Conservation (phyloP, 1,284 basidiomycete genomes). For the Trichosporon sp. region DNA sequence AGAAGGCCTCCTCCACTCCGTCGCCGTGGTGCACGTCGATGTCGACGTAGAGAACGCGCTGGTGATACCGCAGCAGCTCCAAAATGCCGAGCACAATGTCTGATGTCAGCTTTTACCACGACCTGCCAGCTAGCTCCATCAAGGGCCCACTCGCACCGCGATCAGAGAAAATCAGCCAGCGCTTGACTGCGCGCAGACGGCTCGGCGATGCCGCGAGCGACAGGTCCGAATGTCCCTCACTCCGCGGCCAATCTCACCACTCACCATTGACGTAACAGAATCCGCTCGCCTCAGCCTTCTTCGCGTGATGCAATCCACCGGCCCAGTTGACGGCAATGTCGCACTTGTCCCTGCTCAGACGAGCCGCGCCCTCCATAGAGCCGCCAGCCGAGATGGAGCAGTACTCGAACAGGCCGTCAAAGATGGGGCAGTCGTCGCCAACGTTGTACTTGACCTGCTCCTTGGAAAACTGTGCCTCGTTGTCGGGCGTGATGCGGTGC, state of each 20-base stretch:
- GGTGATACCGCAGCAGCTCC: conserved; percentile 90
- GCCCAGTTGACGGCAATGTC: conserved; percentile 99
- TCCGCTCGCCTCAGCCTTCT: conserved; percentile 97
- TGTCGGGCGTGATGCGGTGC: conserved; percentile 77
- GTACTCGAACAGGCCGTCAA: conserved; percentile 97
- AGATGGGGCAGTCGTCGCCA: conserved; percentile 96
- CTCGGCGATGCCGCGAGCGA: too few species aligned
- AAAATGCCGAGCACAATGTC: conserved; percentile 98
- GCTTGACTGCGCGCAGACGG: too few species aligned
- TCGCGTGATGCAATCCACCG: conserved; percentile 95
- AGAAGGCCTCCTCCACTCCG: conserved; percentile 99
- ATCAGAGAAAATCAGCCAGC: too few species aligned
- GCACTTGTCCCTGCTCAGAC: conserved; percentile 93
- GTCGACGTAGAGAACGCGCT: conserved; percentile 95
- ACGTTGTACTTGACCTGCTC: conserved; percentile 95
- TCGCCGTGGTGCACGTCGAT: conserved; percentile 99
- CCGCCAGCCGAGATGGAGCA: conserved; percentile 98
- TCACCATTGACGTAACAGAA: conserved; percentile 98
- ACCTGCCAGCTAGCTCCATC: too few species aligned
- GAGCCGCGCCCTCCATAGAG: conserved; percentile 98
- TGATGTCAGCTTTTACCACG: conserved; percentile 40
- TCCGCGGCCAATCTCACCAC: conserved; percentile 24
- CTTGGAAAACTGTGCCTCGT: conserved; percentile 82
- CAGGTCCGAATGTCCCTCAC: too few species aligned
- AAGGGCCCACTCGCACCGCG: too few species aligned